phyloP scores from a whole-genome alignment of 1,139 yeast genomes.

The Yamadazyma jaroonii region DNA sequence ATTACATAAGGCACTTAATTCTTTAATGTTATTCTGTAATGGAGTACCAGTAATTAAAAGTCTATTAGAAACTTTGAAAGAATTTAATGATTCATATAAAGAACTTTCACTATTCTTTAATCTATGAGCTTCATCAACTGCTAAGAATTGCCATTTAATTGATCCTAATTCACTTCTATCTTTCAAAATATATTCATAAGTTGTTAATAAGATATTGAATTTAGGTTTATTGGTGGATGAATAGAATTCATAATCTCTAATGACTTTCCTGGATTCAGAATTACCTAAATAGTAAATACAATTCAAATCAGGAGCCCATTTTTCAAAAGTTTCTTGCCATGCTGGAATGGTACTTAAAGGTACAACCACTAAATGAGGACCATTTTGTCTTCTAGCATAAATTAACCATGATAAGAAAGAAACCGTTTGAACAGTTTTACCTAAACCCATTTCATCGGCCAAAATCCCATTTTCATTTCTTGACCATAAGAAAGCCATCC shows the following conservation, averaged over 20 bases:
- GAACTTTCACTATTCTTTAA: slow-evolving; percentile 93
- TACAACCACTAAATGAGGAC: slow-evolving; percentile 94
- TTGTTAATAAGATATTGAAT: slow-evolving; percentile 84
- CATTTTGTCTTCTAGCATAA: slow-evolving; percentile 92
- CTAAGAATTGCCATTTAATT: slow-evolving; percentile 92
- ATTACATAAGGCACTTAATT: slow-evolving; percentile 90
- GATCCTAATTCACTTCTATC: slow-evolving; percentile 78
- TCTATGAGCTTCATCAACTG: slow-evolving; percentile 98
- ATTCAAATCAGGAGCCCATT: slow-evolving; percentile 96
- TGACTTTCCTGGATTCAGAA: slow-evolving; percentile 75
- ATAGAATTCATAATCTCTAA: slow-evolving; percentile 83
- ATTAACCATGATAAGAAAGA: slow-evolving; percentile 92
- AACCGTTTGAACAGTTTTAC: slow-evolving; percentile 97
- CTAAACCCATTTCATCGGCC: slow-evolving; percentile 99
- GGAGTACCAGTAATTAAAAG: slow-evolving; percentile 97
- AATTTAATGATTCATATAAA: slow-evolving; percentile 78
- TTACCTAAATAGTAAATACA: slow-evolving; percentile 93
- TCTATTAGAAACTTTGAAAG: slow-evolving; percentile 81
- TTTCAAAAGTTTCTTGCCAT: slow-evolving; percentile 98
- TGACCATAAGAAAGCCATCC: slow-evolving; percentile 99
- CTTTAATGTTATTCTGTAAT: slow-evolving; percentile 90
- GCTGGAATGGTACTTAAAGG: slow-evolving; percentile 97
- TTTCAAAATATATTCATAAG: slow-evolving; percentile 92
- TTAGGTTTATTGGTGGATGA: slow-evolving; percentile 59
- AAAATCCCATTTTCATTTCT: slow-evolving; percentile 95